Evolutionary conservation across 2,329 filamentous ascomycete species (phyloP).

Genomic region (Colletotrichum ledebouriae): DNA sequence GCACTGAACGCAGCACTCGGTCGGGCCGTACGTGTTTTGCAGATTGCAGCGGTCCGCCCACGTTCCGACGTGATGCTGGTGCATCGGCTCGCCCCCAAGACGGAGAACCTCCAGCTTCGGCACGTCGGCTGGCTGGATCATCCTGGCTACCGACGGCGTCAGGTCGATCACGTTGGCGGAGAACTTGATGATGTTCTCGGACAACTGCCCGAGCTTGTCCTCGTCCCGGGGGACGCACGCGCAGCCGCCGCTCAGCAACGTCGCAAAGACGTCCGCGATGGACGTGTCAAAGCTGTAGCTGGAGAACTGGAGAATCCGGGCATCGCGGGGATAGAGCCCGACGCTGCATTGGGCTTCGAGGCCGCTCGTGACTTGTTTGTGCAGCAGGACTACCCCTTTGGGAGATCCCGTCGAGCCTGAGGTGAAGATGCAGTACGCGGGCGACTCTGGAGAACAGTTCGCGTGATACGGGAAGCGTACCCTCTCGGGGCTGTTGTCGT

Average conservation of each 20-base stretch:
- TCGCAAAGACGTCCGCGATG: too few species aligned
- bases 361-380: too few species aligned
- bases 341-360: too few species aligned
- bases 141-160: slow-evolving; percentile 62
- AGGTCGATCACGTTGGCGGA: slow-evolving; percentile 45
- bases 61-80: slow-evolving; percentile 59
- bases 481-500: not conserved
- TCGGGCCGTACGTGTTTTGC: slow-evolving; percentile 19
- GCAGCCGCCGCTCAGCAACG: not conserved
- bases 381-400: too few species aligned
- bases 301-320: too few species aligned
- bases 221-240: slow-evolving; percentile 8
- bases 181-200: slow-evolving; percentile 11
- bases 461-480: not conserved
- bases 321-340: too few species aligned
- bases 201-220: slow-evolving; percentile 8
- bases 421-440: slow-evolving; percentile 21
- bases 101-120: slow-evolving; percentile 60
- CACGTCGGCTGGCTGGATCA: slow-evolving; percentile 59
- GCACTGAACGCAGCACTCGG: slow-evolving; percentile 18
- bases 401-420: not conserved
- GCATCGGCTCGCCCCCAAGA: slow-evolving; percentile 66
- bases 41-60: slow-evolving; percentile 50
- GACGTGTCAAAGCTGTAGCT: too few species aligned
- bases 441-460: slow-evolving; percentile 5